These are phyloP conservation scores for Dioszegia aurantiaca DNA, from an alignment of 768 basidiomycete genomes.

Conservation along the genomic window DNA sequence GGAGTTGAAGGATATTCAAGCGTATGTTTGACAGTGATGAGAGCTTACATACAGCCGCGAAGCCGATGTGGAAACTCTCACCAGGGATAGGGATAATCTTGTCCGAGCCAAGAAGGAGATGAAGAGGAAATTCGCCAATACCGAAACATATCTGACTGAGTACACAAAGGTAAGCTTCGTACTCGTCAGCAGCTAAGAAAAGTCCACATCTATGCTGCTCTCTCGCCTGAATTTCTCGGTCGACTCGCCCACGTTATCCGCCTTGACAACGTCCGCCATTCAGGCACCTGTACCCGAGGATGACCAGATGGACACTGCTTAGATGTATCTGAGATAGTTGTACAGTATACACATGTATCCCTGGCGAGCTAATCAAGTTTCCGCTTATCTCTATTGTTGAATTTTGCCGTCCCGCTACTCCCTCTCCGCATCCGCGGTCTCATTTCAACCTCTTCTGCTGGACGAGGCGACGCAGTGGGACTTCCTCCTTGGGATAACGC, in stretches of 20 bases:
- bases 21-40: slow-evolving; percentile 13
- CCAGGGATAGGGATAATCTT: slow-evolving; percentile 36
- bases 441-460: slow-evolving; percentile 15
- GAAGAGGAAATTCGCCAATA: slow-evolving; percentile 40
- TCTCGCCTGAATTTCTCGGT: slow-evolving; percentile 4
- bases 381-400: background rate
- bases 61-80: slow-evolving; percentile 26
- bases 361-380: slow-evolving; percentile 4
- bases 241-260: background rate
- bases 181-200: background rate
- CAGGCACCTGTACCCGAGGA: background rate
- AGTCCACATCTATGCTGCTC: slow-evolving; percentile 2
- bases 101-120: slow-evolving; percentile 42
- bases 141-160: slow-evolving; percentile 33
- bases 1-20: slow-evolving; percentile 35
- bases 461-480: background rate
- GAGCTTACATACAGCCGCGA: slow-evolving; percentile 32
- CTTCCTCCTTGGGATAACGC: slow-evolving; percentile 3
- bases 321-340: too few species aligned
- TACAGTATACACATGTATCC: slow-evolving; percentile 1
- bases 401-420: background rate
- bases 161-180: slow-evolving; percentile 31
- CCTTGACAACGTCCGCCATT: background rate
- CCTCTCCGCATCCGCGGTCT: slow-evolving; percentile 2
- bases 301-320: background rate